Percentiles rank a stretch among this genome's conserved stretches.
Conservation (phyloP, 1,284 basidiomycete species). For the Fereydounia khargensis region DNA sequence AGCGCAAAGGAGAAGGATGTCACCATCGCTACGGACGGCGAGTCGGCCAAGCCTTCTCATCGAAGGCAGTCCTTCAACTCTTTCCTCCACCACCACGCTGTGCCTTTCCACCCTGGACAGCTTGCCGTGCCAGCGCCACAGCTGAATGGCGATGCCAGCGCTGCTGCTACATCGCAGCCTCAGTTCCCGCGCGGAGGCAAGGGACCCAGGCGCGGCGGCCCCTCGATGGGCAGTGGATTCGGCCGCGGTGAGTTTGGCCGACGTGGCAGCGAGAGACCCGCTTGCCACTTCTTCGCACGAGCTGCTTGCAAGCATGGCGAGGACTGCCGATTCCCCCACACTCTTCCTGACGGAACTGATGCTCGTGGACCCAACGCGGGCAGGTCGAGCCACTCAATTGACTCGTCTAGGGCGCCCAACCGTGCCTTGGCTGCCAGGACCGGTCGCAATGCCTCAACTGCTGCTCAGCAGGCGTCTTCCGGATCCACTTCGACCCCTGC, state of each 20-base stretch:
- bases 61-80: slow-evolving; percentile 47
- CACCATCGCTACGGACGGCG: neutral
- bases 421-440: slow-evolving; percentile 29
- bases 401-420: slow-evolving; percentile 26
- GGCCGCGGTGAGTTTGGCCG: slow-evolving; percentile 22
- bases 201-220: slow-evolving; percentile 19
- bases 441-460: too few relatives aligned
- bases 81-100: slow-evolving; percentile 47
- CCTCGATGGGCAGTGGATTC: slow-evolving; percentile 17
- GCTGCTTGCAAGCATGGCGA: slow-evolving; percentile 51
- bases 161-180: neutral
- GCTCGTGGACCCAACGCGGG: slow-evolving; percentile 36
- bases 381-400: slow-evolving; percentile 22
- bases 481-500: too few relatives aligned
- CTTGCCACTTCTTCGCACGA: slow-evolving; percentile 53
- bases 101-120: slow-evolving; percentile 45
- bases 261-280: slow-evolving; percentile 37
- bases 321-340: slow-evolving; percentile 56
- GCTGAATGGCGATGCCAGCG: slow-evolving; percentile 17
- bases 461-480: slow-evolving; percentile 1
- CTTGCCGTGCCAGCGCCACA: slow-evolving; percentile 1
- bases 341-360: slow-evolving; percentile 53
- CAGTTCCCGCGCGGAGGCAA: slow-evolving; percentile 18
- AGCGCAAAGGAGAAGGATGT: neutral
- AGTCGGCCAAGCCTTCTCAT: slow-evolving; percentile 8